Conservation (phyloP, 805 yeast genomes). For the Jamesozyma gamospora region DNA sequence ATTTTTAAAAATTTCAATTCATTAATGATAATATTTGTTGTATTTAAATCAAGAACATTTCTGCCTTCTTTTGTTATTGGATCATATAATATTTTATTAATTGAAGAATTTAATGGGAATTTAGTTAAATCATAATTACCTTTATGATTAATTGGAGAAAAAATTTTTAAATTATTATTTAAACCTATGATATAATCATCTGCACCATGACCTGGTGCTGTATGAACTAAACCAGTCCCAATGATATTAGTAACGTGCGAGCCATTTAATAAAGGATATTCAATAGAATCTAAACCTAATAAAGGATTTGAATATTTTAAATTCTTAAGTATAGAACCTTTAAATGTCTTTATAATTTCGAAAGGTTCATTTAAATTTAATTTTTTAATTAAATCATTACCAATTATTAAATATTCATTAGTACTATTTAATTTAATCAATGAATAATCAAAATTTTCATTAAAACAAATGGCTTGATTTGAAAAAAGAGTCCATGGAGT, state of each 20-base stretch:
- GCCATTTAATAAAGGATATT: conserved; percentile 58
- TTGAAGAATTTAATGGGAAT: conserved; percentile 18
- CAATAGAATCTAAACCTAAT: conserved; percentile 24
- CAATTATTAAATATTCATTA: conserved; percentile 47
- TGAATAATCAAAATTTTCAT: conserved; percentile 49
- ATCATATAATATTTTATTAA: conserved; percentile 8
- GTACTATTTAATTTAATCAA: conserved; percentile 29
- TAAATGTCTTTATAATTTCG: conserved; percentile 22
- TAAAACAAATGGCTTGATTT: conserved; percentile 72
- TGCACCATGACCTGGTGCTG: conserved; percentile 96
- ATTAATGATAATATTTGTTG: conserved; percentile 39
- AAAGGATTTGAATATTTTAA: conserved; percentile 50
- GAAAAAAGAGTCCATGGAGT: conserved; percentile 97
- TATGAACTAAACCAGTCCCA: conserved; percentile 95
- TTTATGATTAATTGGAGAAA: conserved; percentile 67
- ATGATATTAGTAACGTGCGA: conserved; percentile 69
- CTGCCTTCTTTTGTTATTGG: conserved; percentile 30
- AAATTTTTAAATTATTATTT: conserved; percentile 44
- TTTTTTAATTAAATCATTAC: conserved; percentile 36
- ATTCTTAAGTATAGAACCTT: conserved; percentile 36
- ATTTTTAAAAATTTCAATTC: conserved; percentile 34
- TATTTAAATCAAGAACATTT: conserved; percentile 48
- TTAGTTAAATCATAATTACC: conserved; percentile 57
- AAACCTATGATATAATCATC: conserved; percentile 78
- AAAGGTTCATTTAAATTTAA: conserved; percentile 21